Conservation (phyloP, 805 yeast genomes). For the Saturnispora sekii region DNA sequence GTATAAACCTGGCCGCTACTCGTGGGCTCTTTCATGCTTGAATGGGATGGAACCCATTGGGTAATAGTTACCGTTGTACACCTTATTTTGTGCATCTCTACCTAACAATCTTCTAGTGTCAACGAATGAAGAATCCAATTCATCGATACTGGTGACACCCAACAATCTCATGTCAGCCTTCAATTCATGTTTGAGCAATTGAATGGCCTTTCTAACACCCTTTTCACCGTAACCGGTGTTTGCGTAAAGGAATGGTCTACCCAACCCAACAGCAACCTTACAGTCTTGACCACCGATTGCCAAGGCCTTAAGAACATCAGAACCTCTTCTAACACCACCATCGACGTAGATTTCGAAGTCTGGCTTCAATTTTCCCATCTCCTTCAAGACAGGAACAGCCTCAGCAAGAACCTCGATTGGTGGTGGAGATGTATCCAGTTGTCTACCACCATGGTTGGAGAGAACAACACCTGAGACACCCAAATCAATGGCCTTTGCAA, state of each 20-base stretch:
- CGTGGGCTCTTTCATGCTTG: slow-evolving; percentile 9
- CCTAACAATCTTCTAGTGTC: slow-evolving; percentile 24
- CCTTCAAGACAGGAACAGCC: slow-evolving; percentile 40
- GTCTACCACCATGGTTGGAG: slow-evolving; percentile 88
- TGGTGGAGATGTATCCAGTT: slow-evolving; percentile 69
- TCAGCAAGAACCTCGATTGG: slow-evolving; percentile 69
- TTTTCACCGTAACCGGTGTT: slow-evolving; percentile 61
- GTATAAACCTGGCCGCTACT: background rate
- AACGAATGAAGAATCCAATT: slow-evolving; percentile 33
- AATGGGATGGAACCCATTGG: slow-evolving; percentile 13
- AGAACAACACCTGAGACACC: slow-evolving; percentile 69
- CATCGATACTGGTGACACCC: slow-evolving; percentile 44
- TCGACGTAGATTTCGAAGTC: slow-evolving; percentile 59
- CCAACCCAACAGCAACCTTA: slow-evolving; percentile 62
- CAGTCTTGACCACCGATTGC: slow-evolving; percentile 69
- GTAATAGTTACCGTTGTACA: slow-evolving; percentile 12
- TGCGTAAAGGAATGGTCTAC: slow-evolving; percentile 50
- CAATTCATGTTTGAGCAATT: slow-evolving; percentile 51
- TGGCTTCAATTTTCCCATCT: slow-evolving; percentile 35
- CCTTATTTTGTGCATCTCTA: slow-evolving; percentile 14
- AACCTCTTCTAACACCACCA: slow-evolving; percentile 71
- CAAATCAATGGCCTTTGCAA: slow-evolving; percentile 55
- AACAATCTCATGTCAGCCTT: slow-evolving; percentile 55
- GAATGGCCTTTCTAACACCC: slow-evolving; percentile 59
- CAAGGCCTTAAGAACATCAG: slow-evolving; percentile 67